Percentiles rank a stretch among this genome's conserved stretches.
Conservation (phyloP, 2,329 filamentous ascomycete species). For the Phialophora chinensis region DNA sequence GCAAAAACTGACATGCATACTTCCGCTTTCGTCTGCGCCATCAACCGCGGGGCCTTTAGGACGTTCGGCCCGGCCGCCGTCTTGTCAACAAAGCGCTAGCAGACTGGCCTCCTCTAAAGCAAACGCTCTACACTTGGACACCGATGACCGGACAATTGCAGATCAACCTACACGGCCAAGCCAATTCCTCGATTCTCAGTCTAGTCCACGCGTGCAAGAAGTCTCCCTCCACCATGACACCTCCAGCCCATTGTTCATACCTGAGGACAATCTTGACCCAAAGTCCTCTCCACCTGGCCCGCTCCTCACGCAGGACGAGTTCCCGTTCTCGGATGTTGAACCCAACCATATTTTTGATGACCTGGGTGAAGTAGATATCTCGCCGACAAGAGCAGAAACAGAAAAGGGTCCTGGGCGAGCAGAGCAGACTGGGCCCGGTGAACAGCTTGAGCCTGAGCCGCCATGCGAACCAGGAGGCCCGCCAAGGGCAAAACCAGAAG, state of each 20-base stretch:
- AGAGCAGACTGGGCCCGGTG: neutral
- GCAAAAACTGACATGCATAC: constrained; percentile 22
- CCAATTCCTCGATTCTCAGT: neutral
- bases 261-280: constrained; percentile 17
- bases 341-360: neutral
- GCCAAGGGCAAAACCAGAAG: neutral
- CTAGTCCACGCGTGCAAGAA: neutral
- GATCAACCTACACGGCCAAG: neutral
- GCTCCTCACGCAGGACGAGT: constrained; percentile 26
- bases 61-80: neutral
- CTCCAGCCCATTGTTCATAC: constrained; percentile 32
- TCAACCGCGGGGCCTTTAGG: neutral
- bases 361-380: neutral
- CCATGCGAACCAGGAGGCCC: neutral
- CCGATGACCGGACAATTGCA: neutral
- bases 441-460: neutral
- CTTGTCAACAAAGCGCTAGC: neutral
- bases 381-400: neutral
- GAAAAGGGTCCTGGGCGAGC: neutral
- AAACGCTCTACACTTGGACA: neutral
- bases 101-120: neutral
- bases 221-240: neutral
- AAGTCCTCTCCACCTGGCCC: constrained; percentile 17
- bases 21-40: constrained; percentile 11
- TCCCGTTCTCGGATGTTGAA: constrained; percentile 13